Percentiles rank a stretch among this genome's conserved stretches.
Evolutionary conservation across 2,329 filamentous ascomycete genomes (phyloP).

Genomic region (Acrocalymma vagum): DNA sequence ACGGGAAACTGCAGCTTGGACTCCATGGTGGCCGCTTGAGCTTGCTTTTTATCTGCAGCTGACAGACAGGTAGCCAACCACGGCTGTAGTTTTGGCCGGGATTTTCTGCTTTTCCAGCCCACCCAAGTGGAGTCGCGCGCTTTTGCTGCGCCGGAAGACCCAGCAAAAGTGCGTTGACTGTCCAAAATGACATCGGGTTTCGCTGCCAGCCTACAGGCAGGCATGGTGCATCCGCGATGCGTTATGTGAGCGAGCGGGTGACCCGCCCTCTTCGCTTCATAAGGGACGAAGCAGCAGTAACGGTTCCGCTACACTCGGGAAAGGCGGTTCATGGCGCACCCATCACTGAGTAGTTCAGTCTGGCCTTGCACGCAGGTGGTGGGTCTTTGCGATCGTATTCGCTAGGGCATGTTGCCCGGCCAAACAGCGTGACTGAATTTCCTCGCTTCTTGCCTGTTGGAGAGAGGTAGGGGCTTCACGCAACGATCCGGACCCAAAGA

Average conservation of each 20-base stretch:
- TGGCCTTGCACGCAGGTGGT: no score
- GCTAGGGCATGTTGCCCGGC: slow-evolving; percentile 1
- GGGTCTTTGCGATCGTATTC: no score
- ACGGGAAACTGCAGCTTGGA: slow-evolving; percentile 40
- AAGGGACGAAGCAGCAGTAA: no score
- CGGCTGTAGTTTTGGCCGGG: slow-evolving; percentile 1
- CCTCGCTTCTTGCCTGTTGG: slow-evolving; percentile 11
- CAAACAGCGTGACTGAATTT: background rate
- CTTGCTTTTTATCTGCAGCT: slow-evolving; percentile 33
- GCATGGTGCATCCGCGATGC: no score
- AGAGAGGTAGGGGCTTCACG: slow-evolving; percentile 12
- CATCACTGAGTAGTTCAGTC: no score
- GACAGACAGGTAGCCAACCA: slow-evolving; percentile 26
- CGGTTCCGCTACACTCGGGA: no score
- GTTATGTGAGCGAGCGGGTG: no score
- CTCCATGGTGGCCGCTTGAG: slow-evolving; percentile 16
- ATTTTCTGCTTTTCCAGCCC: slow-evolving; percentile 1
- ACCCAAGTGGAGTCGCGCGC: slow-evolving; percentile 16
- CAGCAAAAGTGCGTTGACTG: slow-evolving; percentile 21
- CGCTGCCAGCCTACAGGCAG: no score
- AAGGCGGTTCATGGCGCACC: no score
- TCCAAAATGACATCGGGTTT: slow-evolving; percentile 27
- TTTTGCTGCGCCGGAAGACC: slow-evolving; percentile 4
- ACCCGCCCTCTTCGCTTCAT: no score
- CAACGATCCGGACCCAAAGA: slow-evolving; percentile 20